A percentile compares a stretch with the other conserved stretches of the same genome.
Conservation (phyloP, 257 asterid genomes). For the Verbascum thapsus region DNA sequence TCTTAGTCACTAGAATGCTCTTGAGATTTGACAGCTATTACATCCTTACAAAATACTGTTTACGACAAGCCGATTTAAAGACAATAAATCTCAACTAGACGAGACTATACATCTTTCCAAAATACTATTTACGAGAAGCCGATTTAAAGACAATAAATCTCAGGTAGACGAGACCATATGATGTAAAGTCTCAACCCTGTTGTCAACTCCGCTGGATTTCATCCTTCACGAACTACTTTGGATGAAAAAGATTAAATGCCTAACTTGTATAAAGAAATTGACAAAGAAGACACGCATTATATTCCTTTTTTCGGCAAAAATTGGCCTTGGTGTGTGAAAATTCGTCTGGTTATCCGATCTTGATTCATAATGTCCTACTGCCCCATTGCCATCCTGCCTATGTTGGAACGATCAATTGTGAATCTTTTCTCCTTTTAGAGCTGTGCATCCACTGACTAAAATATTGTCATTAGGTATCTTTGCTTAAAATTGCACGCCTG, state of each 20-base stretch:
- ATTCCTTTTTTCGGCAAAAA: not conserved
- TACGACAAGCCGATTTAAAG: not conserved
- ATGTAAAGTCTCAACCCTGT: not conserved
- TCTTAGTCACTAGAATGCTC: too few species aligned
- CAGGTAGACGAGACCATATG: not conserved
- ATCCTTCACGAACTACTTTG: not conserved
- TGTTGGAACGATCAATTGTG: not conserved
- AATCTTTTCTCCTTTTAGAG: not conserved
- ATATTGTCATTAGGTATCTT: not conserved
- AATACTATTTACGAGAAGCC: too few species aligned
- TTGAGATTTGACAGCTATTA: too few species aligned
- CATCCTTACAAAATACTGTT: too few species aligned
- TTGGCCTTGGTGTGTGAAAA: constrained; percentile 8
- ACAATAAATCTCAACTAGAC: not conserved
- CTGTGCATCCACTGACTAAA: constrained; percentile 1
- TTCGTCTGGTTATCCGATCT: constrained; percentile 10
- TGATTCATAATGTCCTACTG: constrained; percentile 22
- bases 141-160: not conserved
- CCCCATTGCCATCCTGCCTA: not conserved
- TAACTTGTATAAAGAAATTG: not conserved
- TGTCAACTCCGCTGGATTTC: not conserved
- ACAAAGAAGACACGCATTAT: constrained; percentile 12
- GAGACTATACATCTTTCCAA: not conserved
- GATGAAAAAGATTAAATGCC: not conserved
- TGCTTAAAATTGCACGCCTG: constrained; percentile 8